A percentile compares a stretch with the other conserved stretches of the same genome.
phyloP scores from a whole-genome alignment of 1,139 yeast species.

The Candida sp. region DNA sequence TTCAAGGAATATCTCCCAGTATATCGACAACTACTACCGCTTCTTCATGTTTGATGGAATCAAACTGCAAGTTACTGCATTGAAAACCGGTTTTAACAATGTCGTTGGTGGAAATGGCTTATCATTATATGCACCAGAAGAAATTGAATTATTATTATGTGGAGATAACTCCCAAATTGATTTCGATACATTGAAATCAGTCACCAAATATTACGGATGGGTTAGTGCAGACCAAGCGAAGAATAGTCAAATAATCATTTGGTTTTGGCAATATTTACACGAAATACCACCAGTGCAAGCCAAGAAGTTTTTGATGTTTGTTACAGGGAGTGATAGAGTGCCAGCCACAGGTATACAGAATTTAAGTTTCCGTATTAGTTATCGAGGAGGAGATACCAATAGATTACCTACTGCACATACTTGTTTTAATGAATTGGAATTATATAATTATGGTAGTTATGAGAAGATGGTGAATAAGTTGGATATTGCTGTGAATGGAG shows the following conservation, averaged over 20 bases:
- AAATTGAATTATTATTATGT: conserved; percentile 71
- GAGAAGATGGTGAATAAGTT: conserved; percentile 56
- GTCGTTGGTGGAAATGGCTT: conserved; percentile 83
- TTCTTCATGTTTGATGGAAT: conserved; percentile 60
- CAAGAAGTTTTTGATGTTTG: conserved; percentile 64
- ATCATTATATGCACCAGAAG: conserved; percentile 75
- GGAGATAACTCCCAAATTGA: conserved; percentile 73
- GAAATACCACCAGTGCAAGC: conserved; percentile 46
- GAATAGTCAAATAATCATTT: conserved; percentile 41
- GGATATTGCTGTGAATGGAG: conserved; percentile 64
- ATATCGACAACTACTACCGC: conserved; percentile 58
- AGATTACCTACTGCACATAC: conserved; percentile 87
- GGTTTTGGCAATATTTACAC: conserved; percentile 85
- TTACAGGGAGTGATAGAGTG: conserved; percentile 87
- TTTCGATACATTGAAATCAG: conserved; percentile 59
- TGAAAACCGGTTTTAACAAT: conserved; percentile 65
- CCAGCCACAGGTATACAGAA: conserved; percentile 91
- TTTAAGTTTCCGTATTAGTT: conserved; percentile 62
- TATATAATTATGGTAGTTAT: conserved; percentile 59
- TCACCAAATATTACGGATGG: conserved; percentile 75
- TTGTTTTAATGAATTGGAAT: conserved; percentile 84
- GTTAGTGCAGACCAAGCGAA: conserved; percentile 30
- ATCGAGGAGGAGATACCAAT: conserved; percentile 44
- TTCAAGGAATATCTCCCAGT: conserved; percentile 50
- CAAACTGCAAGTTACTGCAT: conserved; percentile 49